These are phyloP conservation scores for Candida pseudoviswanathii DNA, from an alignment of 1,139 yeast species.

Conservation along the genomic window DNA sequence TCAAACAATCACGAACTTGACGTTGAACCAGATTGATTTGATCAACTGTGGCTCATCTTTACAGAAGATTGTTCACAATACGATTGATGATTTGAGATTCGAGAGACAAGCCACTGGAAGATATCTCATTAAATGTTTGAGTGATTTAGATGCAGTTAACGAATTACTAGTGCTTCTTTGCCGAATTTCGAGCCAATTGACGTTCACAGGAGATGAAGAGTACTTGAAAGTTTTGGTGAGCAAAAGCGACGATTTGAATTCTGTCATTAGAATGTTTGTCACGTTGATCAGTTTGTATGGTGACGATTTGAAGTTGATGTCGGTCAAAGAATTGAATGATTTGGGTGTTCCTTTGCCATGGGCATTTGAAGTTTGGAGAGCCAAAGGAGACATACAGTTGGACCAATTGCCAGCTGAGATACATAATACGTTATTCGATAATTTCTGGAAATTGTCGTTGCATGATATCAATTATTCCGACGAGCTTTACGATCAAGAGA, in stretches of 20 bases:
- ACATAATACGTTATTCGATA: slow-evolving; percentile 43
- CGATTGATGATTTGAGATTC: slow-evolving; percentile 63
- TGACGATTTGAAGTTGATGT: slow-evolving; percentile 43
- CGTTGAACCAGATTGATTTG: slow-evolving; percentile 64
- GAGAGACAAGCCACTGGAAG: slow-evolving; percentile 51
- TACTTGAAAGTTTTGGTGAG: slow-evolving; percentile 76
- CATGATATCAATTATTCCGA: slow-evolving; percentile 68
- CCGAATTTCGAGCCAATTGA: slow-evolving; percentile 47
- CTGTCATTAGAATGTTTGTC: slow-evolving; percentile 64
- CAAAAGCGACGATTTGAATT: slow-evolving; percentile 69
- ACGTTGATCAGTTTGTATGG: slow-evolving; percentile 58
- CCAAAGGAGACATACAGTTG: slow-evolving; percentile 19
- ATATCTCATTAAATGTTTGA: slow-evolving; percentile 52
- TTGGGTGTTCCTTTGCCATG: slow-evolving; percentile 58
- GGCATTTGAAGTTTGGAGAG: slow-evolving; percentile 84
- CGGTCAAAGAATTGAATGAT: slow-evolving; percentile 50
- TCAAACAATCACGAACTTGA: slow-evolving; percentile 64
- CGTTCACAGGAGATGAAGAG: slow-evolving; percentile 41
- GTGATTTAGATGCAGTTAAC: slow-evolving; percentile 48
- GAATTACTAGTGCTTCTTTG: slow-evolving; percentile 70
- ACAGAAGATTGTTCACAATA: slow-evolving; percentile 55
- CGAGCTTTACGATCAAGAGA: slow-evolving; percentile 53
- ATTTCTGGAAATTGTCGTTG: slow-evolving; percentile 78
- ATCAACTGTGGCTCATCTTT: slow-evolving; percentile 67
- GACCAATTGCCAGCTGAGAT: slow-evolving; percentile 22